Evolutionary conservation across 176 grass and related monocot genomes (phyloP).

Genomic region (Musa beccarii): DNA sequence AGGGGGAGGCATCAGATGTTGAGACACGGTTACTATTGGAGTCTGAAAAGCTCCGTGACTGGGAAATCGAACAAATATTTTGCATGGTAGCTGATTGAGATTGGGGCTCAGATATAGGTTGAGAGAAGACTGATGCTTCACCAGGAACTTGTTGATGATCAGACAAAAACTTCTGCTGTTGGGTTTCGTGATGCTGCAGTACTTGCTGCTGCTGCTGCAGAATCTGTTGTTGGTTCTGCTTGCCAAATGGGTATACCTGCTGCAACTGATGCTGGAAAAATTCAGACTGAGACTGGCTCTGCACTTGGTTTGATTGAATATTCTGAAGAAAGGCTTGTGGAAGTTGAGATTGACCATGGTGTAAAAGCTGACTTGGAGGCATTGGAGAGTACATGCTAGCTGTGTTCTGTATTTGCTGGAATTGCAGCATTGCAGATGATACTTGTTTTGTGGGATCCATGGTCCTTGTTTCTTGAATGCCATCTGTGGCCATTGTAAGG

Average conservation of each 20-base stretch:
- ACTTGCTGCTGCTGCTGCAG: constrained; percentile 35
- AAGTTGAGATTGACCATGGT: constrained; percentile 54
- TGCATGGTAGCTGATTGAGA: constrained; percentile 37
- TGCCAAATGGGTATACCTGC: constrained; percentile 29
- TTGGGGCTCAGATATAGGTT: constrained; percentile 28
- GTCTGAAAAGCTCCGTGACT: constrained; percentile 51
- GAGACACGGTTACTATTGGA: constrained; percentile 40
- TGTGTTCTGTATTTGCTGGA: constrained; percentile 58
- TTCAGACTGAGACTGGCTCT: constrained; percentile 48
- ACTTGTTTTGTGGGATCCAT: constrained; percentile 47
- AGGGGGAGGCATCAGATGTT: constrained; percentile 24
- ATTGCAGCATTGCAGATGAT: constrained; percentile 66
- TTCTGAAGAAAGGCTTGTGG: constrained; percentile 45
- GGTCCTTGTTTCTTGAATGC: constrained; percentile 35
- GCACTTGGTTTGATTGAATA: constrained; percentile 35
- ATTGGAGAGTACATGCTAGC: constrained; percentile 32
- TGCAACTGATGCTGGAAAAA: constrained; percentile 57
- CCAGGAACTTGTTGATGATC: constrained; percentile 45
- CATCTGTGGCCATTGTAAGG: constrained; percentile 44
- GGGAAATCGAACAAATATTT: constrained; percentile 32
- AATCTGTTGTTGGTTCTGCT: constrained; percentile 41
- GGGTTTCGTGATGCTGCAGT: constrained; percentile 58
- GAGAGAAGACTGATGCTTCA: constrained; percentile 37
- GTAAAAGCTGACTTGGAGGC: constrained; percentile 55
- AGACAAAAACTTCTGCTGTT: constrained; percentile 40